Evolutionary conservation across 371 early-diverging fungal genomes (phyloP).

Genomic region (Mucor circinelloides): DNA sequence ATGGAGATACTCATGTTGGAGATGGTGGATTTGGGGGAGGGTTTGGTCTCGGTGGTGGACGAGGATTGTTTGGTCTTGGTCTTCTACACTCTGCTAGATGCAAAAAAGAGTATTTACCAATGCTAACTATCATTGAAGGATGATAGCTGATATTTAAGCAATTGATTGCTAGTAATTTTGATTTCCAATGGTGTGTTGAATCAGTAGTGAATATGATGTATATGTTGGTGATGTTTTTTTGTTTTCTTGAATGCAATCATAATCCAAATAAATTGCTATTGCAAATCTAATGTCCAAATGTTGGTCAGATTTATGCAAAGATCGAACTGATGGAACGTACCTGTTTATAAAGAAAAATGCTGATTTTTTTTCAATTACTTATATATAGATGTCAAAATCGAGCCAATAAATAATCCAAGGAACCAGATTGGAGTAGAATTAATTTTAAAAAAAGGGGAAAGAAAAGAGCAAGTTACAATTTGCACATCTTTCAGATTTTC

Average conservation of each 20-base stretch:
- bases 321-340: neutral
- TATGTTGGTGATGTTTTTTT: neutral
- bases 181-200: neutral
- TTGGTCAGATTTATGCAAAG: neutral
- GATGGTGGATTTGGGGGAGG: conserved; percentile 4
- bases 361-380: neutral
- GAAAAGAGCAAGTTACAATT: neutral
- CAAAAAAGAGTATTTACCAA: neutral
- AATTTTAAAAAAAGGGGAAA: neutral
- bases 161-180: neutral
- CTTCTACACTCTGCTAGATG: conserved; percentile 9
- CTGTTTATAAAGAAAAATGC: neutral
- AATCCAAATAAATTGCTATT: neutral
- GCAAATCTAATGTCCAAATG: neutral
- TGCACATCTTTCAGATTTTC: neutral
- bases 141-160: neutral
- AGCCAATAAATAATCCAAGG: neutral
- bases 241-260: neutral
- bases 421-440: neutral
- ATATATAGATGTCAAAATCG: neutral
- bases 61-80: conserved; percentile 19
- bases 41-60: conserved; percentile 16
- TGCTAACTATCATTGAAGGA: neutral
- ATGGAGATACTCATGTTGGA: neutral
- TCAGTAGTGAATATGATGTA: neutral